A percentile compares a stretch with the other conserved stretches of the same genome.
Conservation (phyloP, 2,329 filamentous ascomycete genomes). For the Calonectria crousiana region DNA sequence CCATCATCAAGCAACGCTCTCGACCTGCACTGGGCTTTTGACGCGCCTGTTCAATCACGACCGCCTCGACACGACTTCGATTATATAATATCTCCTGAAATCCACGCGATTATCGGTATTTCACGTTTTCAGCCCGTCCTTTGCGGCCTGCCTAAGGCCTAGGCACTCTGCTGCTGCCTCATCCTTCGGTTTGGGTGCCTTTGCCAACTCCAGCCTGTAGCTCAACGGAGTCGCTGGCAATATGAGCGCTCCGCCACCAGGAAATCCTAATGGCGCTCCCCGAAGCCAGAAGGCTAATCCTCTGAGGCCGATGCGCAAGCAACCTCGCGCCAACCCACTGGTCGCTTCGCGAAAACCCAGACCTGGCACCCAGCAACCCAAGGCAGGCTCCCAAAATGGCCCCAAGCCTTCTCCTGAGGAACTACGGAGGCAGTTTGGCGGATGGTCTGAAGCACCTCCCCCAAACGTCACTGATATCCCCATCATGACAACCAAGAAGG, state of each 20-base stretch:
- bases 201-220: not conserved
- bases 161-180: conserved; percentile 30
- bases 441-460: conserved; percentile 68
- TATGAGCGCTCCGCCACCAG: conserved; percentile 60
- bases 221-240: conserved; percentile 26
- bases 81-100: not conserved
- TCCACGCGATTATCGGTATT: not conserved
- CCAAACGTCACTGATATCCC: conserved; percentile 69
- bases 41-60: not conserved
- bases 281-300: conserved; percentile 50
- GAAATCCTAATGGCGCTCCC: conserved; percentile 49
- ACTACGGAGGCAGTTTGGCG: conserved; percentile 61
- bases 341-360: conserved; percentile 66
- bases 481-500: conserved; percentile 85
- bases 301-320: conserved; percentile 55
- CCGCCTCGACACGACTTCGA: conserved; percentile 9
- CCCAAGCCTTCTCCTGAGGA: conserved; percentile 54
- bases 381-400: conserved; percentile 42
- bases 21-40: not conserved
- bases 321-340: conserved; percentile 69
- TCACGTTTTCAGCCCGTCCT: not conserved
- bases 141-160: conserved; percentile 3
- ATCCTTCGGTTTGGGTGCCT: conserved; percentile 11
- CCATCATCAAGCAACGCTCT: conserved; percentile 29
- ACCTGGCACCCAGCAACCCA: conserved; percentile 37